Evolutionary conservation across 306 rosid genomes (phyloP), one percentile per base, ranked within the genome.

Genomic region (Hippophae gyantsensis): DNA sequence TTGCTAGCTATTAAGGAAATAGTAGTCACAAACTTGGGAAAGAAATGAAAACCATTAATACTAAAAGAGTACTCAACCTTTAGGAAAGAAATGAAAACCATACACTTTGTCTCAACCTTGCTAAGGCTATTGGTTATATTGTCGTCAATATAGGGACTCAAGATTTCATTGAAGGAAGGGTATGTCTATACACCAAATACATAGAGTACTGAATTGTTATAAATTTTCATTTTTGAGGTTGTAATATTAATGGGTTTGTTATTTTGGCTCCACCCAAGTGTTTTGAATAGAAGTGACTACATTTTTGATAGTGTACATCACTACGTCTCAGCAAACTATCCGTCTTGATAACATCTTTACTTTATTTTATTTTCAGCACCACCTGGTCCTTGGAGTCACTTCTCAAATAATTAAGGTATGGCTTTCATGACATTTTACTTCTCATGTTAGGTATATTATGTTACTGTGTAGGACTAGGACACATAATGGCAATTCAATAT

Each of bases 161-260:
- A 69, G 99, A 92, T 68, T 85, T 92, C 58, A 82, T 92, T 71
- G 96, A 92, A 83, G 99, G 96, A 82, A 80, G 98, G 84, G 99
- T 92, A 80, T 59, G 98, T 51, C 18, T 18, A 18, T 18, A 18
- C 18, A 18, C 18, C 70, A 6, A 60, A 27, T 2, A 27, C 4
- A 27, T 27, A 27, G 38, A 27, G 38, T 18, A 18, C 18, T 27
- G 1, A 27, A 27, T 27, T 27, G 38, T 3, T 27, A 27, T 27
- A 27, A 27, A 2, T 27, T 27, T 27, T 27, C 38, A 27, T 27
- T 27, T 27, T 27, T 27, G 38, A 27, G 38, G 38, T 0, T 18
- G 18, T 18, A 18, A 18, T 18, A 18, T 18, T 18, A 18, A 18
- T 18, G 18, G 18, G 38, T 27, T 27, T 2, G 38, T 27, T 27